phyloP scores from a whole-genome alignment of 2,329 filamentous ascomycete species.

The Capronia americana region DNA sequence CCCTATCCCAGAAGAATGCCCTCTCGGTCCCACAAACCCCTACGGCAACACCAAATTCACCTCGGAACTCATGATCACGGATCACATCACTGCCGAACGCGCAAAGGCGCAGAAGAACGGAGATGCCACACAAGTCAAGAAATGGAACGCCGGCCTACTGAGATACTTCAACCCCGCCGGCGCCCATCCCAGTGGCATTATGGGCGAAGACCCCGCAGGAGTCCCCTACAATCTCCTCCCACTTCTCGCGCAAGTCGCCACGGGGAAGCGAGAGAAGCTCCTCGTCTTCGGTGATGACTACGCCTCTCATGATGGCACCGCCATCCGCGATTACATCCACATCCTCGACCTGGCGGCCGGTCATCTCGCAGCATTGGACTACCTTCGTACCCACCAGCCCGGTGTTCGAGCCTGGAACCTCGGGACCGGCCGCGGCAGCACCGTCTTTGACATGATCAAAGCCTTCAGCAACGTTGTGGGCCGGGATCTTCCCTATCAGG shows the following conservation, averaged over 20 bases:
- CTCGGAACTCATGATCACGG: conserved; percentile 89
- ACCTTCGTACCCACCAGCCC: conserved; percentile 81
- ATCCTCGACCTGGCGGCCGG: conserved; percentile 87
- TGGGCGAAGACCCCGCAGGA: conserved; percentile 97
- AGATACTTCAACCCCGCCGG: conserved; percentile 98
- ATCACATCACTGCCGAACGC: conserved; percentile 86
- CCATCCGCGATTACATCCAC: conserved; percentile 98
- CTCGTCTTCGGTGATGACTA: conserved; percentile 97
- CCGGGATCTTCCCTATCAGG: conserved; percentile 82
- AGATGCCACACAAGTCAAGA: conserved; percentile 71
- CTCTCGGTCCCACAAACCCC: conserved; percentile 93
- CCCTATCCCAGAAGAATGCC: conserved; percentile 95
- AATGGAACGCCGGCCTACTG: conserved; percentile 92
- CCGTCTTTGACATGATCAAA: conserved; percentile 96
- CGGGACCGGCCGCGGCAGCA: conserved; percentile 91
- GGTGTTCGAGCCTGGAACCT: conserved; percentile 97
- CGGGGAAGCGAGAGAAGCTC: conserved; percentile 91
- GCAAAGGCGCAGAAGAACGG: conserved; percentile 80
- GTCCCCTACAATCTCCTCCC: conserved; percentile 96
- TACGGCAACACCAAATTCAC: conserved; percentile 96
- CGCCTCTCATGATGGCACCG: conserved; percentile 84
- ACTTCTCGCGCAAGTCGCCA: conserved; percentile 91
- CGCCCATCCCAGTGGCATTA: conserved; percentile 91
- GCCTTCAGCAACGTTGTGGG: conserved; percentile 90
- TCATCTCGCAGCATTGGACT: conserved; percentile 87